Base-by-base conservation (phyloP, 805 yeast genomes). In the Peterozyma xylosa region DNA sequence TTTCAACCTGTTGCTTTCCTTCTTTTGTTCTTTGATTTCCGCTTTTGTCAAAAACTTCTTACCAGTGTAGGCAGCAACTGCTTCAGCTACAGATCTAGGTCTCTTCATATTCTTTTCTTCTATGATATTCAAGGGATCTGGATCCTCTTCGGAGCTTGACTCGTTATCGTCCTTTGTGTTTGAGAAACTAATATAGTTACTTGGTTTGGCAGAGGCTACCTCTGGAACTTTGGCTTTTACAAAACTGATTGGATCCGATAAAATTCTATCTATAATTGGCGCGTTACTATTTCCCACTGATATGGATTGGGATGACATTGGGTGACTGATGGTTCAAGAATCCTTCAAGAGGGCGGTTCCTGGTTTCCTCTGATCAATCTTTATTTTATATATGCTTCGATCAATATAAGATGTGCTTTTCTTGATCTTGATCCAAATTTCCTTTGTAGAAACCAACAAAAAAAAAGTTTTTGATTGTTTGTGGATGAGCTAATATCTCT, bases 231-330 rank as follows among this genome's bases (percentile, higher is more conserved):
- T 75, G 13, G 86, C 89, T 3, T 78, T 68, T 43, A 73, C 78
- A 60, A 86, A 87, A 29, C 68, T 68, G 42, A 82, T 58, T 9
- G 88, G 89, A 45, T 76, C 74, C 29, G 80, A 62, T 35, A 81
- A 65, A 44, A 82, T 69, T 53, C 84, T 68, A 53, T 80, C 86
- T 47, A 80, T 75, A 38, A 79, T 58, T n/a, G 86, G 86, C 41
- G 75, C 68, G 29, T 62, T 54, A 43, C 57, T 60, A 40, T 56
- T 43, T 7, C 7, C 27, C 27, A 21, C 7, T 21, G 7, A 4
- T 21, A 21, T 21, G 27, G 27, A 21, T 21, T 21, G 27, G 27
- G 27, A 21, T 21, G 27, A 21, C 27, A 21, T 21, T 21, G 27
- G 27, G 27, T 21, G 27, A 21, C 27, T 21, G 27, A 21, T 21